Evolutionary conservation across 495 filamentous ascomycete species (phyloP).

Genomic region (Penicillium ochrochloron): DNA sequence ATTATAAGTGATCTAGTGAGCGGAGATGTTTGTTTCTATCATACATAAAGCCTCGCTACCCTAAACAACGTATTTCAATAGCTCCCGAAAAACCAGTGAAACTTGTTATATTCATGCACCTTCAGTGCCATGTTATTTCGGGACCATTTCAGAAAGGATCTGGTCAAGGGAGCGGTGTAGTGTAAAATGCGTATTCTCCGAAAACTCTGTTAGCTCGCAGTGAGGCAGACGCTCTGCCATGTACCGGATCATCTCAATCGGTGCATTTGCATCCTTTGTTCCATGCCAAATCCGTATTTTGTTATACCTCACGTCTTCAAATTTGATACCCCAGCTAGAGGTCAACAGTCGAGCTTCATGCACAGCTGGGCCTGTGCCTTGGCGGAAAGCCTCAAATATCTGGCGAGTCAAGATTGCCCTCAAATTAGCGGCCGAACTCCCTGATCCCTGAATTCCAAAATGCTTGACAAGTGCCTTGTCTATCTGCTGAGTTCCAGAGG

Average conservation of each 20-base stretch:
- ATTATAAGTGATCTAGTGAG: background rate
- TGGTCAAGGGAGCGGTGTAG: slow-evolving; percentile 21
- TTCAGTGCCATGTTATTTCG: background rate
- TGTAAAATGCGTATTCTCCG: slow-evolving; percentile 28
- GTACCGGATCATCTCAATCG: slow-evolving; percentile 17
- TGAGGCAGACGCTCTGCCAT: slow-evolving; percentile 27
- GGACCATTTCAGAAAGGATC: slow-evolving; percentile 20
- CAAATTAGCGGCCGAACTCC: background rate
- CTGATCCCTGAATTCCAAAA: background rate
- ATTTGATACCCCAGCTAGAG: slow-evolving; percentile 16
- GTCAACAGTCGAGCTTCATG: slow-evolving; percentile 18
- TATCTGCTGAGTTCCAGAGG: slow-evolving; percentile 16
- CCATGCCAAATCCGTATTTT: slow-evolving; percentile 19
- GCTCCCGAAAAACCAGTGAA: background rate
- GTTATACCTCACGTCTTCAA: slow-evolving; percentile 16
- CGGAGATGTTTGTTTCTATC: background rate
- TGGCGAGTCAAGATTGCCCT: slow-evolving; percentile 5
- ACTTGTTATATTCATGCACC: too few species aligned
- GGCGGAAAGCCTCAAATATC: slow-evolving; percentile 35
- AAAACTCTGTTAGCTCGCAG: slow-evolving; percentile 20
- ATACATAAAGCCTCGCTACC: background rate
- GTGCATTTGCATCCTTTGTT: slow-evolving; percentile 17
- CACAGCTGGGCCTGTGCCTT: slow-evolving; percentile 15
- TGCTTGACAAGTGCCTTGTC: slow-evolving; percentile 22
- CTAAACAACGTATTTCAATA: background rate